Evolutionary conservation across 2,329 filamentous ascomycete genomes (phyloP), one percentile per base, ranked within the genome.

Genomic region (Sporothrix schenckii): DNA sequence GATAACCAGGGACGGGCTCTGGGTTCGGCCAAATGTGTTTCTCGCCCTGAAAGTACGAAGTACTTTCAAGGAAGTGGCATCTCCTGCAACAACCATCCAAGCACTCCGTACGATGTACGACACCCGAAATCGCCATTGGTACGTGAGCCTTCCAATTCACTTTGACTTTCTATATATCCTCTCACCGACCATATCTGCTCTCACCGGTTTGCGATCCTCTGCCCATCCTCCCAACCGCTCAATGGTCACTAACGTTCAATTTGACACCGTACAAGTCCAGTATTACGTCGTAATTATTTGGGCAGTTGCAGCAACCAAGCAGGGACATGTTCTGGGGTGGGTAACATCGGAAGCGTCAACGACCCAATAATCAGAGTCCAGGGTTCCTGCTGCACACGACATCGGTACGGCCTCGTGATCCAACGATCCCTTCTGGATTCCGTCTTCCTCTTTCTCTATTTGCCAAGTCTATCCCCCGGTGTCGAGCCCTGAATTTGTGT

Each of bases 191-290:
- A 44, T 61, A 24, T 21, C 56, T 1, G 39, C 39, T 13, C 39
- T 61, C 56, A 24, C 56, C 56, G 56, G 56, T 61, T 21, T 61
- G n/a, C 39, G 39, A 24, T 60, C 21, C 2, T n/a, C 19, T 60
- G 7, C 19, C 21, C 9, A 19, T 13, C 34, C 21, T n/a, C 34
- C 56, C n/a, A 21, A 14, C n/a, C n/a, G 16, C 13, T 44, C 11
- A 61, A 44, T 13, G 2, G 13, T n/a, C 11, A 44, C 34, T 24
- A 19, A 10, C 13, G 14, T 14, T 10, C 24, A 14, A 6, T 14
- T n/a, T 44, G 56, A 34, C 56, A 9, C 19, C 9, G 34, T 41
- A 21, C 30, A 6, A 34, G 56, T 34, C 34, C 34, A 34, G 7
- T 34, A 34, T 19, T 61, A 44, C 19, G 56, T 41, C n/a, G 56